A percentile compares a stretch with the other conserved stretches of the same genome.
These are phyloP conservation scores for Boletus eberwhitei DNA, from an alignment of 768 basidiomycete species.

Conservation along the genomic window DNA sequence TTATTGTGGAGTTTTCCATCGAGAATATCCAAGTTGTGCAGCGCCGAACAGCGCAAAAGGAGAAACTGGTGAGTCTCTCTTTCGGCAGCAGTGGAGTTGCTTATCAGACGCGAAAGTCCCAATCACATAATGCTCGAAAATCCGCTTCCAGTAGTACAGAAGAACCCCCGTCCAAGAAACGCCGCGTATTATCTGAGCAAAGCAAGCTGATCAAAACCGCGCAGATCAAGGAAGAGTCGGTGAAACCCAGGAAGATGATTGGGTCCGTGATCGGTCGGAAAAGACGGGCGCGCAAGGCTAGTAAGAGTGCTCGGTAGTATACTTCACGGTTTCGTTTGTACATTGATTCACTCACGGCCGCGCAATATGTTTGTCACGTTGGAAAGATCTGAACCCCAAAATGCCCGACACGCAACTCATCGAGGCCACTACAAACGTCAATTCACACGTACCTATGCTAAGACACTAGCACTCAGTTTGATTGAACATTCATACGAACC, in stretches of 20 bases:
- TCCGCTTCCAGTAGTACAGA: slow-evolving; percentile 14
- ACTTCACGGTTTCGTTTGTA: background rate
- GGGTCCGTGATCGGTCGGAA: slow-evolving; percentile 80
- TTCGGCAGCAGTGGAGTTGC: background rate
- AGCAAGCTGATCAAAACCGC: slow-evolving; percentile 25
- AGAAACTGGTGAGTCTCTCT: slow-evolving; percentile 24
- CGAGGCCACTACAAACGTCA: background rate
- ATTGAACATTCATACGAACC: too few relatives aligned
- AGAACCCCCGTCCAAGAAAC: slow-evolving; percentile 42
- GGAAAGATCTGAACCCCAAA: background rate
- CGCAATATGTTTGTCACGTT: background rate
- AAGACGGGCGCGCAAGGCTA: slow-evolving; percentile 60
- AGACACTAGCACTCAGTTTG: slow-evolving; percentile 22
- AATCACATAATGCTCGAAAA: background rate
- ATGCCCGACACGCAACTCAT: background rate
- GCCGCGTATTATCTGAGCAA: slow-evolving; percentile 27
- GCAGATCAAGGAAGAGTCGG: slow-evolving; percentile 14
- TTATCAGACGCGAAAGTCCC: slow-evolving; percentile 5
- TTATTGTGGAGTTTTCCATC: slow-evolving; percentile 95
- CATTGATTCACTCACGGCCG: background rate
- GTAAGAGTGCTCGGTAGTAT: slow-evolving; percentile 19
- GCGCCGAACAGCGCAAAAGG: slow-evolving; percentile 56
- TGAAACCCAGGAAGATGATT: slow-evolving; percentile 41
- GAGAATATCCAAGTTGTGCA: slow-evolving; percentile 92
- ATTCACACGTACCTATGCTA: background rate